phyloP scores from a whole-genome alignment of 192 early-diverging fungal genomes.

The Anaeromyces robustus region DNA sequence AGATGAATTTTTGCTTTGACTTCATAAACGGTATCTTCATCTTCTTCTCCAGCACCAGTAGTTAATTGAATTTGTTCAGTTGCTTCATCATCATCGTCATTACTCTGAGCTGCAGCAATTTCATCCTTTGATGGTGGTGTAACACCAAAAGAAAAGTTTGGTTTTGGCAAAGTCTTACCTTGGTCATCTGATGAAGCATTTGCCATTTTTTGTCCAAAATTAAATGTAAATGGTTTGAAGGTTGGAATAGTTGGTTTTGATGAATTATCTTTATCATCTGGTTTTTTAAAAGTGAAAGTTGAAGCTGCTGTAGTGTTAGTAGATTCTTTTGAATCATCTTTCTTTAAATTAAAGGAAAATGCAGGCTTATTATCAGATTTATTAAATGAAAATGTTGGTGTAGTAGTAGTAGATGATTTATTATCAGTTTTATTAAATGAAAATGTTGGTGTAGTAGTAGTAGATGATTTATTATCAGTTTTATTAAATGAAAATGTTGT shows the following conservation, averaged over 20 bases:
- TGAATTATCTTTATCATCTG: background rate
- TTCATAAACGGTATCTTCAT: constrained; percentile 14
- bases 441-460: background rate
- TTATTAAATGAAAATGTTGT: too few relatives aligned
- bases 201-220: background rate
- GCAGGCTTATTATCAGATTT: background rate
- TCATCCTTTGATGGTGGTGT: background rate
- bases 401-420: background rate
- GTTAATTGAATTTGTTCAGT: constrained; percentile 12
- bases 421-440: background rate
- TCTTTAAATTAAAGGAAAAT: too few relatives aligned
- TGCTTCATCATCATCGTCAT: constrained; percentile 15
- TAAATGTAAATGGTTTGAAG: background rate
- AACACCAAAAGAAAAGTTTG: background rate
- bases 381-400: background rate
- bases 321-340: too few relatives aligned
- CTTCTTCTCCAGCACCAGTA: constrained; percentile 22
- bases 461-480: background rate
- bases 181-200: background rate
- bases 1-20: constrained; percentile 7
- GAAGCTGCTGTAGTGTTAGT: too few relatives aligned
- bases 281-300: background rate
- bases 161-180: background rate
- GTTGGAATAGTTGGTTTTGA: background rate
- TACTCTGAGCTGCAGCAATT: background rate